Evolutionary conservation across 148 eudicot species (phyloP), one percentile per base, ranked within the genome.

Genomic region (Rhododendron simsii): DNA sequence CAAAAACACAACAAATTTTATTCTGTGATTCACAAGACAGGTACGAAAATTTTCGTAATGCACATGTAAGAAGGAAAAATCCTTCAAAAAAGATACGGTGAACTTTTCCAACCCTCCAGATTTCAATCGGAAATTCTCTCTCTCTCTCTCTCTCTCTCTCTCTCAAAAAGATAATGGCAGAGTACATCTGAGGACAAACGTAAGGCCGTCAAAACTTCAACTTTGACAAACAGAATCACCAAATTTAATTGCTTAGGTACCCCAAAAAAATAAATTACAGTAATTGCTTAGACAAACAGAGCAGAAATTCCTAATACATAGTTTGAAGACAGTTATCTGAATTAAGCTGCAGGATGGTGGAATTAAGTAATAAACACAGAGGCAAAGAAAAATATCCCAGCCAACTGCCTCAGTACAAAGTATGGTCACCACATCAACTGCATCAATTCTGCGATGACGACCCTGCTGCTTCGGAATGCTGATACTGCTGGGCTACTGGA

Each of bases 401-500:
- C 74, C 51, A 57, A 82, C 71, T 39, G 71, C 73, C 59, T 37
- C 84, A 39, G 74, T 10, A 59, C 48, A 82, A 21, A 47, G 28
- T 11, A 5, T 8, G 50, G 2, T 4, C 26, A 41, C 5, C 23
- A 63, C 2, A 23, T 59, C 50, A 37, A 67, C 53, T 2, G 50
- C 69, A 85, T 50, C 83, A 35, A 74, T 85, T 83, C 33, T 86
- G 83, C 33, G 88, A 83, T 4, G 90, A 51, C 9, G 90, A 51
- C 15, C 86, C 88, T 41, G 85, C 20, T 26, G 84, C 65, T 73
- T 80, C 90, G 26, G 84, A 28, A 50, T 86, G 89, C 77, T 92
- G 93, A 87, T 88, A 63, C 51, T 67, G 89, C 74, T 81, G 89
- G 85, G 63, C 82, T 85, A 87, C 85, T 78, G 89, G 84, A 73